Percentiles rank a stretch among this genome's conserved stretches.
phyloP scores from a whole-genome alignment of 305 asterid species.

The Solanum hybrid region DNA sequence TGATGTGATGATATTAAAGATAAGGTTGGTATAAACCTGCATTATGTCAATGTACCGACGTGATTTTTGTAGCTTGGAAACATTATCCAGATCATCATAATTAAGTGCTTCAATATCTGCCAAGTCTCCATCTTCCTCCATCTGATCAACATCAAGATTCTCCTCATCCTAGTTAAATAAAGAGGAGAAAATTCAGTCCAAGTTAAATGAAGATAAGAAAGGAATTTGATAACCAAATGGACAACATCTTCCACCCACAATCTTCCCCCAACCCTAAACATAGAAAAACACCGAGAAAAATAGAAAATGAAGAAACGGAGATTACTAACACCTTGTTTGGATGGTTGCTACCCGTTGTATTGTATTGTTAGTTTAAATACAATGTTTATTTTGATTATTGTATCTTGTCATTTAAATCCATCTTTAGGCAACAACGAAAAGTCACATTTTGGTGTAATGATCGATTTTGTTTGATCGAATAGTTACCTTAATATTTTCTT shows the following conservation, averaged over 20 bases:
- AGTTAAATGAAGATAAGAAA: background rate
- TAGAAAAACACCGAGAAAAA: background rate
- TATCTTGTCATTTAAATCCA: background rate
- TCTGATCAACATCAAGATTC: conserved; percentile 43
- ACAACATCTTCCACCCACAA: background rate
- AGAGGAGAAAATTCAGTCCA: background rate
- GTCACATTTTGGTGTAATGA: background rate
- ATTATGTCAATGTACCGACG: conserved; percentile 62
- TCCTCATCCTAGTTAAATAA: conserved; percentile 44
- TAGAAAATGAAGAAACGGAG: background rate
- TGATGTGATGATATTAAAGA: background rate
- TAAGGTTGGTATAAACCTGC: conserved; percentile 40
- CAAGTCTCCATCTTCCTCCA: conserved; percentile 92
- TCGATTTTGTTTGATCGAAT: background rate
- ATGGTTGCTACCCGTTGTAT: background rate
- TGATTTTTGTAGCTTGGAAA: conserved; percentile 75
- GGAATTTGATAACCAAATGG: background rate
- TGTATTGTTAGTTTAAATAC: background rate
- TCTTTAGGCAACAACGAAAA: background rate
- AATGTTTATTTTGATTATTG: background rate
- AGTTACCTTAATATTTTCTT: background rate
- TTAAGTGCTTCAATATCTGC: conserved; percentile 86
- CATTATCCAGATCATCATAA: conserved; percentile 84
- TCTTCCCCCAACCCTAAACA: background rate
- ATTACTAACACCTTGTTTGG: background rate